Base-by-base conservation (phyloP, 1,139 yeast genomes). In the Geotrichum restrictum region DNA sequence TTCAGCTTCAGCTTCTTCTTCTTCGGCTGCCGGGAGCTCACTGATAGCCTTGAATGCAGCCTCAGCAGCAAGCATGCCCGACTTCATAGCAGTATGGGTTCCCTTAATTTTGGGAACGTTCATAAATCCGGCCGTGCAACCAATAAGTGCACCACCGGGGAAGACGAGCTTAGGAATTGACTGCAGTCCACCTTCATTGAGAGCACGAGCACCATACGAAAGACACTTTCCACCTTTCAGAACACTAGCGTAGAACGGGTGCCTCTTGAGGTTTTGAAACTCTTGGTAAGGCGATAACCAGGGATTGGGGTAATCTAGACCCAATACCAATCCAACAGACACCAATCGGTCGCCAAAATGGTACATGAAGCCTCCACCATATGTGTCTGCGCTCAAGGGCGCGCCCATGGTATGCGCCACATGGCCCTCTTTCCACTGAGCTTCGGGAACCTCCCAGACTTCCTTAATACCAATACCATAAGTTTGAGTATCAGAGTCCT, bases 51-150 rank as follows among this genome's bases (percentile, higher is more conserved):
- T 77, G 62, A 75, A 88, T 39, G 89, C 85, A 24, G 79, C 68
- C 63, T 93, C 98, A 1, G 98, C 98, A 1, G 98, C 98, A 31
- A 93, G 72, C 77, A 93, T 84, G 36, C 98, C 98, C 10, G 94
- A 78, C 69, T 91, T 93, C 80, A 93, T 86, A 2, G 98, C 98
- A 0, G 97, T 91, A 67, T 93, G 98, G 0, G 97, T 85, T n/a
- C 98, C 98, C 72, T 93, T 93, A 64, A 93, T 86, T 68, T 93
- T 93, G 44, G 98, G 97, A 44, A 93, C 98, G 67, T 93, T 93
- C 78, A 93, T 80, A 68, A 93, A 91, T 0, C 98, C 98, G 7
- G 98, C 98, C 51, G 94, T 74, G 57, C 96, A 94, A 32, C 98
- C 98, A 40, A 93, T 93, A 27, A 93, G 73, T 5, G 89, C 83